These are phyloP conservation scores for Sicyos edulis DNA, from an alignment of 306 rosid genomes.

Conservation along the genomic window DNA sequence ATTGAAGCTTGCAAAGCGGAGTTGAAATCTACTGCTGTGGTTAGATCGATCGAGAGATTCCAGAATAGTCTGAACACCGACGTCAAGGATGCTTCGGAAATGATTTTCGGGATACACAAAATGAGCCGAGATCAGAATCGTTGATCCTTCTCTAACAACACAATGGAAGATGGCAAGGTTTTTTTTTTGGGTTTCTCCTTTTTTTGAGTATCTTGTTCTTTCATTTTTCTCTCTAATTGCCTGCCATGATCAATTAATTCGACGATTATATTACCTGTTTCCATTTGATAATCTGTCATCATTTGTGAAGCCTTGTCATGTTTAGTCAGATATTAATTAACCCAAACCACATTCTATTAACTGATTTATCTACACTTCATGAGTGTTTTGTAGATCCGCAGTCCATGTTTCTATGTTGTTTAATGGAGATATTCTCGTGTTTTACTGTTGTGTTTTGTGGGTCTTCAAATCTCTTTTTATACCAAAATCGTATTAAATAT, in stretches of 20 bases:
- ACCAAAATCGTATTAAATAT: background rate
- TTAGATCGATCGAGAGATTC: constrained; percentile 30
- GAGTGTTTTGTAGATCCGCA: background rate
- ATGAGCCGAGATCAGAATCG: constrained; percentile 32
- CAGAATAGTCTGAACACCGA: constrained; percentile 17
- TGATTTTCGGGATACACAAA: constrained; percentile 32
- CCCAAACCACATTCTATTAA: background rate
- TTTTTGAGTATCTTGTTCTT: background rate
- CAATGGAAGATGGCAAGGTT: constrained; percentile 16
- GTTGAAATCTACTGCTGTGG: constrained; percentile 26
- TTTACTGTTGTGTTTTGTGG: background rate
- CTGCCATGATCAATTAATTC: constrained; percentile 11
- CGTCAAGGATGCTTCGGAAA: constrained; percentile 24
- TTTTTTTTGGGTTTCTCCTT: background rate
- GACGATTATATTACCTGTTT: constrained; percentile 8
- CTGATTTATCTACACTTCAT: background rate
- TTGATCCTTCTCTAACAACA: constrained; percentile 18
- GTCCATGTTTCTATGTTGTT: background rate
- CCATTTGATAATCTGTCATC: background rate
- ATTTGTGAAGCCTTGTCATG: constrained; percentile 12
- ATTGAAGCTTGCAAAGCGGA: background rate
- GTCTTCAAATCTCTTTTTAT: background rate
- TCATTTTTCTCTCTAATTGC: constrained; percentile 19
- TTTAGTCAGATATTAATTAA: constrained; percentile 6
- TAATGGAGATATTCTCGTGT: background rate